These are phyloP conservation scores for Diaporthe australafricana DNA, from an alignment of 2,329 filamentous ascomycete genomes.

Conservation along the genomic window DNA sequence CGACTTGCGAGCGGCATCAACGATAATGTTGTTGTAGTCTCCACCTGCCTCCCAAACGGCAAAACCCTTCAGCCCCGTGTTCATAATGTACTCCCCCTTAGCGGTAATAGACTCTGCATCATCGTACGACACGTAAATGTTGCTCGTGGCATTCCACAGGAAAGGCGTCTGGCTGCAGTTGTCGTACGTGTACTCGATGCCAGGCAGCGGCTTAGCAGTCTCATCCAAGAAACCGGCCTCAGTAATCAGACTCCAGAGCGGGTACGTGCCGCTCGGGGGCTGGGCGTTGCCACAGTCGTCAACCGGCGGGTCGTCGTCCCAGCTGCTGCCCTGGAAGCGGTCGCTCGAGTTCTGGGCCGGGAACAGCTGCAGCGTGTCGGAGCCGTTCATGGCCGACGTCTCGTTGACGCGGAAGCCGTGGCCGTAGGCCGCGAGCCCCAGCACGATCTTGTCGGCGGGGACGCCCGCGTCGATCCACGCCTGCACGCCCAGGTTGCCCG, in stretches of 20 bases:
- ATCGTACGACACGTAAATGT: constrained; percentile 39
- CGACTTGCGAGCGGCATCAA: constrained; percentile 31
- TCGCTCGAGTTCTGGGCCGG: constrained; percentile 38
- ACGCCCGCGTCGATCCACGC: constrained; percentile 38
- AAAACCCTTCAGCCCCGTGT: constrained; percentile 35
- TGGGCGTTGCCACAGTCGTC: constrained; percentile 36
- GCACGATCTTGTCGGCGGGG: constrained; percentile 37
- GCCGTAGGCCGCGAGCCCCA: constrained; percentile 36
- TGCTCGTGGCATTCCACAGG: constrained; percentile 30
- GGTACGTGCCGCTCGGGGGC: constrained; percentile 37
- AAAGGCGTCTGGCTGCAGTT: constrained; percentile 38
- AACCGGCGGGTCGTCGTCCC: constrained; percentile 38
- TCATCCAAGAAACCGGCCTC: constrained; percentile 38
- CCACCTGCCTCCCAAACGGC: constrained; percentile 38
- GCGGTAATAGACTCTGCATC: constrained; percentile 32
- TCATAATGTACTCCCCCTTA: constrained; percentile 37
- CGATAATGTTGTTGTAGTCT: constrained; percentile 39
- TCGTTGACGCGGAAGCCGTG: constrained; percentile 39
- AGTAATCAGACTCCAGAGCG: constrained; percentile 36
- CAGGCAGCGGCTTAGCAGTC: constrained; percentile 29
- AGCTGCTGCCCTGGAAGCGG: constrained; percentile 39
- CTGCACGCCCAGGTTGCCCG: constrained; percentile 33
- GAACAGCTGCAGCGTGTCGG: constrained; percentile 32
- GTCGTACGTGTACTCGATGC: constrained; percentile 33
- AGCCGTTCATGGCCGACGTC: constrained; percentile 30